A percentile compares a stretch with the other conserved stretches of the same genome.
Evolutionary conservation across 305 asterid species (phyloP).

Genomic region (Rubia peregrina): DNA sequence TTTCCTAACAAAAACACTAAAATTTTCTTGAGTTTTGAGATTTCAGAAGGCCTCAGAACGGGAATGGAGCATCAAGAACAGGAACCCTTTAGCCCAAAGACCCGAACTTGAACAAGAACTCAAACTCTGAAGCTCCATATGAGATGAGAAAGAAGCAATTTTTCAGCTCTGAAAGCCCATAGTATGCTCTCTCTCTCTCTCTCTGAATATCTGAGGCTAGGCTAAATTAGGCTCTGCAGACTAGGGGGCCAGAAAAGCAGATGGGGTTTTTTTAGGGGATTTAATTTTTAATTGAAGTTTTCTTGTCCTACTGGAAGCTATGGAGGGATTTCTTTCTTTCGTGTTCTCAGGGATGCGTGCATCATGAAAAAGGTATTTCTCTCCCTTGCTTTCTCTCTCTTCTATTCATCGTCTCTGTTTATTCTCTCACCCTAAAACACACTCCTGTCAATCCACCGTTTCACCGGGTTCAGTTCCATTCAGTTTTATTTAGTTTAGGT

Average conservation of each 20-base stretch:
- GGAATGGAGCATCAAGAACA: background rate
- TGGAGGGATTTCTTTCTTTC: background rate
- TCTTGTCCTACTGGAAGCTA: constrained; percentile 1
- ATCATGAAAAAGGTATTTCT: constrained; percentile 34
- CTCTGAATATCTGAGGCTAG: background rate
- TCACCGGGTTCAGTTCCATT: too few relatives aligned
- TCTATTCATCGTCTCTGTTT: too few relatives aligned
- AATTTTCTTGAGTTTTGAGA: background rate
- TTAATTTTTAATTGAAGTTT: constrained; percentile 3
- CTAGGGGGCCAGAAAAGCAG: constrained; percentile 10
- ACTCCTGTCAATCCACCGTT: background rate
- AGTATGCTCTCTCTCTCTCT: background rate
- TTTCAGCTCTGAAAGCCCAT: constrained; percentile 22
- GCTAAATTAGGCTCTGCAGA: constrained; percentile 7
- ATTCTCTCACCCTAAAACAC: background rate
- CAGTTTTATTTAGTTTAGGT: too few relatives aligned
- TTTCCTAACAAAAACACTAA: background rate
- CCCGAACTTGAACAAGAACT: constrained; percentile 5
- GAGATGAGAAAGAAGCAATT: background rate
- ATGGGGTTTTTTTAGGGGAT: background rate
- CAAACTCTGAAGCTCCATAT: constrained; percentile 16
- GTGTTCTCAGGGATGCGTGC: constrained; percentile 31
- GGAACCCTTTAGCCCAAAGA: constrained; percentile 21
- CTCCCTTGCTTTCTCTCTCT: constrained; percentile 9
- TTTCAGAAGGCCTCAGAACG: constrained; percentile 22